Evolutionary conservation across 2,329 filamentous ascomycete genomes (phyloP).

Genomic region (Colletotrichum somersetense): DNA sequence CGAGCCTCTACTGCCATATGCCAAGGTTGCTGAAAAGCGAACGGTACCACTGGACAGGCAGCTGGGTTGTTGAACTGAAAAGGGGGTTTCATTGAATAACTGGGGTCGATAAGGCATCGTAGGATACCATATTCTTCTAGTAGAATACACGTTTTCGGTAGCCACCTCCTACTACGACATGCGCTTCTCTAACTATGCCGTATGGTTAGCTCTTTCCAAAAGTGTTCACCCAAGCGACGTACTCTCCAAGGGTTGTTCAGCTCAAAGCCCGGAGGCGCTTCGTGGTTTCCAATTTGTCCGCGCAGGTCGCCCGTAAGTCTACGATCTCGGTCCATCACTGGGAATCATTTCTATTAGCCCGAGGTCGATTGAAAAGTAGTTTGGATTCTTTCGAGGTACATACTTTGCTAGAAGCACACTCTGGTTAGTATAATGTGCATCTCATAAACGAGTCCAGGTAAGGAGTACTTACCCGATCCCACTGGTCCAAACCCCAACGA

Average conservation of each 20-base stretch:
- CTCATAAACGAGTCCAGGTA: neutral
- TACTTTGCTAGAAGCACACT: conserved; percentile 66
- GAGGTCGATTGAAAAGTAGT: neutral
- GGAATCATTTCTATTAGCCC: conserved; percentile 34
- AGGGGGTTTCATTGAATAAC: conserved; percentile 6
- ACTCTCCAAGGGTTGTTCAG: conserved; percentile 75
- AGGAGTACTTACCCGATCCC: conserved; percentile 67
- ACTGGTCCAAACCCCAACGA: conserved; percentile 71
- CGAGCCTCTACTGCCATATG: neutral
- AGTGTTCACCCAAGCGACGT: conserved; percentile 46
- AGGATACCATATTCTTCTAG: conserved; percentile 3
- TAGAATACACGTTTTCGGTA: conserved; percentile 26
- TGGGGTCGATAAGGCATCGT: neutral
- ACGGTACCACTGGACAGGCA: too few relatives aligned
- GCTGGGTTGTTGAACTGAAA: neutral
- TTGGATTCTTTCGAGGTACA: conserved; percentile 35
- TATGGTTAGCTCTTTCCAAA: conserved; percentile 38
- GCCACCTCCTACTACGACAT: conserved; percentile 54
- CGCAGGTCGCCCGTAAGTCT: conserved; percentile 70
- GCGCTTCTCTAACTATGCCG: conserved; percentile 64
- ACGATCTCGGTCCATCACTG: conserved; percentile 76
- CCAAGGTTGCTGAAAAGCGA: neutral
- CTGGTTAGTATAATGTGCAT: conserved; percentile 47
- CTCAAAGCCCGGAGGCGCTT: conserved; percentile 71
- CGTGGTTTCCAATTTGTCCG: conserved; percentile 68